These are phyloP conservation scores for Aphanomyces euteiches DNA, from an alignment of 352 stramenopile genomes.

Conservation along the genomic window DNA sequence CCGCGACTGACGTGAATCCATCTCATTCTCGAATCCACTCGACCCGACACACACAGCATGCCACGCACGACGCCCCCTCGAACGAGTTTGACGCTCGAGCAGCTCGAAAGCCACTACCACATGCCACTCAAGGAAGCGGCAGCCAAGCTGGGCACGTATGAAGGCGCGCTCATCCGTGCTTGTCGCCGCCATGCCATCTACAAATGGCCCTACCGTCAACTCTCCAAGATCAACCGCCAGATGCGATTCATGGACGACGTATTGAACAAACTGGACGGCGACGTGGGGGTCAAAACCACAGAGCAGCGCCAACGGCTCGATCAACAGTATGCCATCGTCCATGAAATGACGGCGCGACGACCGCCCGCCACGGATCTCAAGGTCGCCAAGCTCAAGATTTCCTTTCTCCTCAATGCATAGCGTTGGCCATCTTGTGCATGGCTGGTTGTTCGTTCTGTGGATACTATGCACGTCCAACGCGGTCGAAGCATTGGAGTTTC, in stretches of 20 bases:
- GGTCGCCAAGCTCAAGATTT: neutral
- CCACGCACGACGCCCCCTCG: neutral
- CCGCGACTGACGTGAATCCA: neutral
- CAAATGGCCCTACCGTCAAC: slow-evolving; percentile 73
- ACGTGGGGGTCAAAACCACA: neutral
- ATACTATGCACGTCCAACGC: too few relatives aligned
- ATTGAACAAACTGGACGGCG: slow-evolving; percentile 7
- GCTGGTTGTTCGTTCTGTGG: too few relatives aligned
- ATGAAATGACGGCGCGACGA: neutral
- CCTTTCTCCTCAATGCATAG: neutral
- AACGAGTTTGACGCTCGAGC: slow-evolving; percentile 4
- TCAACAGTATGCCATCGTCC: neutral
- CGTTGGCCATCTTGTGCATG: neutral
- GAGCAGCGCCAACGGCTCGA: neutral
- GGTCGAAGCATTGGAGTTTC: too few relatives aligned
- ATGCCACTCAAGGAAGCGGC: slow-evolving; percentile 73
- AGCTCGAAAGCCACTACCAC: slow-evolving; percentile 65
- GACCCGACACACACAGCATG: neutral
- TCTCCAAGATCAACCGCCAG: slow-evolving; percentile 38
- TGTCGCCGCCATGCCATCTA: slow-evolving; percentile 64
- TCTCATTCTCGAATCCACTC: neutral
- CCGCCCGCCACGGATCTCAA: neutral
- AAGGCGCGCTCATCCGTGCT: slow-evolving; percentile 79
- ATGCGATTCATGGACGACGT: slow-evolving; percentile 19
- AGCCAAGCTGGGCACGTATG: slow-evolving; percentile 53